Base-by-base conservation (phyloP, 106 monocot species). In the Acorus calamus region DNA sequence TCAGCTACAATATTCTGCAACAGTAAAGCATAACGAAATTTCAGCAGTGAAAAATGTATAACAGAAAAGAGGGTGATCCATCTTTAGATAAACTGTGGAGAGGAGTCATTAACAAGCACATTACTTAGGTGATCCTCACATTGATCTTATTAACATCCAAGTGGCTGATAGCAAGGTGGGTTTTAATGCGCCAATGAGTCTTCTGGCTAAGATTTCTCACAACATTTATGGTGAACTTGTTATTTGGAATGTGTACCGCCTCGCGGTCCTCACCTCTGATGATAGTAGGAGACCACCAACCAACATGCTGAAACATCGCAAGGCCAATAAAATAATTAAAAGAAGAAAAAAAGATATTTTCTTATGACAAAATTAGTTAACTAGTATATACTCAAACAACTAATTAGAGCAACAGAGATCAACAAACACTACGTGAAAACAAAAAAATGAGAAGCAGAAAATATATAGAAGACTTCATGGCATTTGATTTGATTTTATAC, bases 201-300 rank as follows among this genome's bases (percentile, higher is more conserved):
- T 86, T 99, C 71, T 92, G 91, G 59, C 59, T 88, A 60, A 92
- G 85, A 88, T 99, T 99, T 71, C 98, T 88, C 65, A 99, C 79
- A 72, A 99, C 75, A 73, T 61, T 88, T 51, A 92, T 83, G 42
- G 85, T 92, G 60, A 99, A 99, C 73, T 99, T 92, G 66, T 99
- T 91, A 77, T 99, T 99, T 44, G 98, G 98, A 74, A 99, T 92
- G 69, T 99, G 88, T 66, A 99, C 65, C 69, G 98, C 98, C 76
- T 92, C 98, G 55, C 98, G 80, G 69, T 99, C 92, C 49, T 88
- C 98, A 47, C 98, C 98, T 77, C 98, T 79, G 65, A 99, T 92
- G 67, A 99, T 78, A 9, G 98, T 88, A 44, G 98, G 98, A 28
- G 98, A 92, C 92, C 98, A 99, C 98, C 88, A 99, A 56, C 98